Conservation (phyloP, 129 eudicot species). For the Pittosporum tobira region DNA sequence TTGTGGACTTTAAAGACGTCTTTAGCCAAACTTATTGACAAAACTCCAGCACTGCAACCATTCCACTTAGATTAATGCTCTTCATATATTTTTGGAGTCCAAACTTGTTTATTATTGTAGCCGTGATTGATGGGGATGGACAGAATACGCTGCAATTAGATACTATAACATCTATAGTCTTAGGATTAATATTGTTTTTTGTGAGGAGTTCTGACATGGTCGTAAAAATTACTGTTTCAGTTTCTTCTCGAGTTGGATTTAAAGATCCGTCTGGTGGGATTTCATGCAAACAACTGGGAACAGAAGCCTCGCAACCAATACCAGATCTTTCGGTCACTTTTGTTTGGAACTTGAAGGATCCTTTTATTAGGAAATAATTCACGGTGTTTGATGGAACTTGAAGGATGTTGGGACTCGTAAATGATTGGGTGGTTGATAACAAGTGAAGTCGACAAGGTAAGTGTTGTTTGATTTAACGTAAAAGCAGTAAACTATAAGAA, state of each 20-base stretch:
- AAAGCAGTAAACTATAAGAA: background rate
- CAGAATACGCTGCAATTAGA: slow-evolving; percentile 29
- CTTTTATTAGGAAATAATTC: slow-evolving; percentile 2
- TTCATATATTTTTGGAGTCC: slow-evolving; percentile 40
- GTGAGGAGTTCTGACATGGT: slow-evolving; percentile 18
- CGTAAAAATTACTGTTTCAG: slow-evolving; percentile 15
- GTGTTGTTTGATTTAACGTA: slow-evolving; percentile 3
- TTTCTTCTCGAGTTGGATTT: slow-evolving; percentile 11
- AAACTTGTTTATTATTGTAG: slow-evolving; percentile 39
- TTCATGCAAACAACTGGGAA: slow-evolving; percentile 16
- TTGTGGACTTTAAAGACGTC: slow-evolving; percentile 36
- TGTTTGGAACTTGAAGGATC: background rate
- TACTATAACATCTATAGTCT: slow-evolving; percentile 23
- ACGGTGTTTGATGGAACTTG: slow-evolving; percentile 14
- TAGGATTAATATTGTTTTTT: slow-evolving; percentile 20
- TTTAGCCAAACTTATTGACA: slow-evolving; percentile 37
- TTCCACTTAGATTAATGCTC: slow-evolving; percentile 41
- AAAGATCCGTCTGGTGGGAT: slow-evolving; percentile 14
- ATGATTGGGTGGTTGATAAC: slow-evolving; percentile 14
- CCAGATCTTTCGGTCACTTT: slow-evolving; percentile 15
- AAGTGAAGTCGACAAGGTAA: slow-evolving; percentile 25
- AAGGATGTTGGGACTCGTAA: slow-evolving; percentile 5
- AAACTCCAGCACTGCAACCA: slow-evolving; percentile 57
- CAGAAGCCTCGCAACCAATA: slow-evolving; percentile 19
- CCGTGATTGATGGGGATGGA: slow-evolving; percentile 30